These are phyloP conservation scores for Aspergillus quadricinctus DNA, from an alignment of 2,329 filamentous ascomycete species.

Conservation along the genomic window DNA sequence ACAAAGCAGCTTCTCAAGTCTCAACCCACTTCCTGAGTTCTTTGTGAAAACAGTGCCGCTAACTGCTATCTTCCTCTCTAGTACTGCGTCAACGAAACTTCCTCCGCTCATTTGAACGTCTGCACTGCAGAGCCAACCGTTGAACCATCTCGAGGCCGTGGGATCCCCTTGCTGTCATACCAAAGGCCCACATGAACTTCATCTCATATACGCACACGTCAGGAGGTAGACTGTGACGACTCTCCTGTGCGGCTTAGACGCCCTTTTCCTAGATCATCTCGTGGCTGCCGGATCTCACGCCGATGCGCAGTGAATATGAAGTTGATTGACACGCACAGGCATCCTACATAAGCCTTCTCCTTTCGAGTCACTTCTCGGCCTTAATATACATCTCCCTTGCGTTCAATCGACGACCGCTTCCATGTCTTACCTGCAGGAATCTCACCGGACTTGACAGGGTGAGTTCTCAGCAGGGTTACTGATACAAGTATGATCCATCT, in stretches of 20 bases:
- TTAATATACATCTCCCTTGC: neutral
- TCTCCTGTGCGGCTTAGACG: neutral
- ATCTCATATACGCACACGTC: neutral
- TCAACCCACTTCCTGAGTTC: neutral
- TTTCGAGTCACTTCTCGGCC: too few species aligned
- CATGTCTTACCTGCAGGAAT: neutral
- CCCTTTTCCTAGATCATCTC: neutral
- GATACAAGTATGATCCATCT: neutral
- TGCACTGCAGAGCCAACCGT: neutral
- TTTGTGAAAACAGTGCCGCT: neutral
- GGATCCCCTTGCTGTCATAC: neutral
- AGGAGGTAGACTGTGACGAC: neutral
- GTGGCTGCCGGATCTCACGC: neutral
- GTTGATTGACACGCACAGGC: neutral
- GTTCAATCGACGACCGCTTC: neutral
- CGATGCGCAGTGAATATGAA: neutral
- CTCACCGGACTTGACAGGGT: too few species aligned
- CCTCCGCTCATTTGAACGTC: neutral
- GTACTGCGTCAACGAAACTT: neutral
- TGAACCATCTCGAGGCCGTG: neutral
- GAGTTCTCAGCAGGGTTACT: neutral
- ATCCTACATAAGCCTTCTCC: too few species aligned
- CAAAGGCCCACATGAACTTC: neutral
- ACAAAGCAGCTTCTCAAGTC: neutral
- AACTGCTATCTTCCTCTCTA: neutral